phyloP scores from a whole-genome alignment of 306 rosid genomes.

The Corylus heterophylla region DNA sequence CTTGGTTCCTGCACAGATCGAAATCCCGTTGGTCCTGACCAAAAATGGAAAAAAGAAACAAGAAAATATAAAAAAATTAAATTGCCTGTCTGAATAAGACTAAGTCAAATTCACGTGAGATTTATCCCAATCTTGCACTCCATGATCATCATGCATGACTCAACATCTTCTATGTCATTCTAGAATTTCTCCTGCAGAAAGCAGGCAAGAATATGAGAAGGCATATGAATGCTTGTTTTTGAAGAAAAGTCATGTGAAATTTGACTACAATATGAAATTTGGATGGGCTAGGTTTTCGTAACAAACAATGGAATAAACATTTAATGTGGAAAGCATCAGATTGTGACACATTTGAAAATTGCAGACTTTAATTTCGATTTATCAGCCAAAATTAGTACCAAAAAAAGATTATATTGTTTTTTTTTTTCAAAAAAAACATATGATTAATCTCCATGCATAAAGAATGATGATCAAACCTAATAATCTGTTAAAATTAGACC shows the following conservation, averaged over 20 bases:
- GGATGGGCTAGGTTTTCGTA: conserved; percentile 14
- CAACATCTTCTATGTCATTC: not conserved
- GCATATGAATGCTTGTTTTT: conserved; percentile 27
- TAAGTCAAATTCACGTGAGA: no score
- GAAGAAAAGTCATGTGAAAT: conserved; percentile 26
- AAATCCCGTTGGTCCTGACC: no score
- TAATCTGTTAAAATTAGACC: conserved; percentile 9
- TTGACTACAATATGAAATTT: no score
- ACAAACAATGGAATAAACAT: conserved; percentile 18
- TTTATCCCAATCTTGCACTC: conserved; percentile 16
- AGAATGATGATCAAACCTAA: conserved; percentile 37
- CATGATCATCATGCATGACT: conserved; percentile 22
- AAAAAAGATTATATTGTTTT: no score
- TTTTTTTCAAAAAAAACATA: not conserved
- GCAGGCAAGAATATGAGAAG: conserved; percentile 27
- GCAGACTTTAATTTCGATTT: not conserved
- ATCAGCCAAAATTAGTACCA: no score
- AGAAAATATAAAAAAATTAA: no score
- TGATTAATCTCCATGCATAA: conserved; percentile 15
- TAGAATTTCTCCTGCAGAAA: conserved; percentile 2
- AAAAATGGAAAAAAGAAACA: no score
- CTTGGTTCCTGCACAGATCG: no score
- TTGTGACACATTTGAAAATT: not conserved
- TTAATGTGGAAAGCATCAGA: not conserved
- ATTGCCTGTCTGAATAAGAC: no score